These are phyloP conservation scores for Boletus vermiculosoides DNA, from an alignment of 768 basidiomycete genomes.

Conservation along the genomic window DNA sequence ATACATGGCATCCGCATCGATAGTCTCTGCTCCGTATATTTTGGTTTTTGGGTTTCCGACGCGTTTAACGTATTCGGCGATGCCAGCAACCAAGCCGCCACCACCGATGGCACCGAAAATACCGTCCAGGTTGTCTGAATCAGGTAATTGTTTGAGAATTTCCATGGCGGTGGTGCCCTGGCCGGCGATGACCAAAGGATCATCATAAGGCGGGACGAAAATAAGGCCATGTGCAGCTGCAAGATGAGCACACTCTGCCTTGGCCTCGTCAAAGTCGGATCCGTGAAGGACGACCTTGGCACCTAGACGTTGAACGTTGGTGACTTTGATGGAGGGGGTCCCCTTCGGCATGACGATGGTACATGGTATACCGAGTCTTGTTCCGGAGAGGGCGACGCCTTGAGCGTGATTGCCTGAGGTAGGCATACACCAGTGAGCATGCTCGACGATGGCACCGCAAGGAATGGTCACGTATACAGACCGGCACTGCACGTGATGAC, in stretches of 20 bases:
- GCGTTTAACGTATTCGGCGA: conserved; percentile 88
- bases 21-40: conserved; percentile 89
- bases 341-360: conserved; percentile 99
- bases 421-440: neutral
- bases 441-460: neutral
- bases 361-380: conserved; percentile 83
- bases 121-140: conserved; percentile 73
- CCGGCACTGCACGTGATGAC: conserved; percentile 98
- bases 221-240: conserved; percentile 72
- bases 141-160: conserved; percentile 83
- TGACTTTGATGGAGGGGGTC: conserved; percentile 95
- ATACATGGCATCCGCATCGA: conserved; percentile 94
- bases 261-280: conserved; percentile 92
- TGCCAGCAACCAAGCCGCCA: conserved; percentile 89
- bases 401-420: conserved; percentile 93
- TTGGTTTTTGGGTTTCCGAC: conserved; percentile 82
- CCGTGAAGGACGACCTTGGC: conserved; percentile 95
- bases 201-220: conserved; percentile 96
- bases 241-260: conserved; percentile 87
- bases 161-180: conserved; percentile 96
- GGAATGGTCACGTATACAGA: conserved; percentile 34
- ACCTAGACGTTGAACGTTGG: conserved; percentile 91
- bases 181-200: conserved; percentile 94
- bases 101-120: conserved; percentile 94
- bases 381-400: conserved; percentile 94